These are phyloP conservation scores for Fallopia convolvulus DNA, from an alignment of 148 eudicot genomes.

Conservation along the genomic window DNA sequence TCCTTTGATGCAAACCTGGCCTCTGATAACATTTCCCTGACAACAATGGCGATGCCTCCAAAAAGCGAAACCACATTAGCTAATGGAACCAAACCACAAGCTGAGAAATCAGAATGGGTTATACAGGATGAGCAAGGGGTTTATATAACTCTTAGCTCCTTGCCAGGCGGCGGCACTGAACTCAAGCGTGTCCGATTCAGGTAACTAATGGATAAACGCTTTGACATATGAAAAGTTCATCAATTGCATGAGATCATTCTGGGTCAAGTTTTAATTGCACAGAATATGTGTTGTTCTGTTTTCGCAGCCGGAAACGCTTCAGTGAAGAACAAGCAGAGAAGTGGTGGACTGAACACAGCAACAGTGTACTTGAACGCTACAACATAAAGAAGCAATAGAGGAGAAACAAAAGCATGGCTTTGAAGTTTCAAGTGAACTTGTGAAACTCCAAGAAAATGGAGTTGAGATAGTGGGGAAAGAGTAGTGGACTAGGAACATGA, in stretches of 20 bases:
- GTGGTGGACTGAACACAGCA: conserved; percentile 88
- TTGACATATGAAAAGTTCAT: not conserved
- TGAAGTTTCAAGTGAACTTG: not conserved
- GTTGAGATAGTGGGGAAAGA: not conserved
- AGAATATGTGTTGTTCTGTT: not conserved
- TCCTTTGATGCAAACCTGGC: conserved; percentile 19
- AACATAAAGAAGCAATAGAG: conserved; percentile 31
- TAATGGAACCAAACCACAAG: conserved; percentile 43
- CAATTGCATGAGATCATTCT: not conserved
- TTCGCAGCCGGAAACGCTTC: conserved; percentile 67
- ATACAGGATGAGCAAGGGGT: conserved; percentile 89
- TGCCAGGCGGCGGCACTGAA: conserved; percentile 66
- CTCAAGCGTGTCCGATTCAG: conserved; percentile 96
- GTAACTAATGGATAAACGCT: conserved; percentile 23
- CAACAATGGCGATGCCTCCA: conserved; percentile 32
- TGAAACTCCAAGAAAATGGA: not conserved
- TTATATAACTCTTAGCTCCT: conserved; percentile 68
- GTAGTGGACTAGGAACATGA: not conserved
- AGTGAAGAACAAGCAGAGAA: conserved; percentile 85
- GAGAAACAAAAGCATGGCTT: not conserved
- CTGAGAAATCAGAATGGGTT: conserved; percentile 56
- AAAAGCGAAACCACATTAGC: conserved; percentile 31
- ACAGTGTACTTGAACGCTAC: conserved; percentile 55
- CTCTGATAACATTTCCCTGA: conserved; percentile 29
- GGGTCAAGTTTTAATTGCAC: not conserved